A percentile compares a stretch with the other conserved stretches of the same genome.
These are phyloP conservation scores for Petunia axillaris DNA, from an alignment of 257 asterid species.

Conservation along the genomic window DNA sequence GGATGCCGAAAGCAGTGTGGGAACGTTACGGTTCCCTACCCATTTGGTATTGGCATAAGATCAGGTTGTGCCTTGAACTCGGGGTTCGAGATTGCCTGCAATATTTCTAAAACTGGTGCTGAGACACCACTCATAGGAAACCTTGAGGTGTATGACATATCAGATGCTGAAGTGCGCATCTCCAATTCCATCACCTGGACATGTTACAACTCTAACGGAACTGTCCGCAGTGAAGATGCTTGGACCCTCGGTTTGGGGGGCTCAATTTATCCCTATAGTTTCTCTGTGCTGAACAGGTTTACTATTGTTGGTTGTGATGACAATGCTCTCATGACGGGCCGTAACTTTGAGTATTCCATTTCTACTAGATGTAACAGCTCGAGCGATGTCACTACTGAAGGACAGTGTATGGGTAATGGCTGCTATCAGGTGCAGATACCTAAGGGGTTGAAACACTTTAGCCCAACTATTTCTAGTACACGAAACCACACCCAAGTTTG, in stretches of 20 bases:
- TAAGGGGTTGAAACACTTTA: constrained; percentile 12
- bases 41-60: constrained; percentile 48
- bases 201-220: constrained; percentile 51
- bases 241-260: constrained; percentile 26
- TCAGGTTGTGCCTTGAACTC: constrained; percentile 40
- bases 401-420: constrained; percentile 29
- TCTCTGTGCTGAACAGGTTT: constrained; percentile 28
- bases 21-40: constrained; percentile 49
- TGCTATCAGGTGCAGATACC: constrained; percentile 27
- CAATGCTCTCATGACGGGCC: not conserved
- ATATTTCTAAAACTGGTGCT: constrained; percentile 24
- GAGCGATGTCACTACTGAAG: too few relatives aligned
- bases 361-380: constrained; percentile 8
- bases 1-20: constrained; percentile 53
- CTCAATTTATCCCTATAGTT: constrained; percentile 26
- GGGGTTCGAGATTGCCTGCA: constrained; percentile 48
- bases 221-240: not conserved
- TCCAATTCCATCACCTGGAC: constrained; percentile 42
- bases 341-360: constrained; percentile 11
- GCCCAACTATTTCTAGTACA: not conserved
- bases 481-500: constrained; percentile 17
- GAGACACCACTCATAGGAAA: not conserved
- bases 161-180: constrained; percentile 55
- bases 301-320: constrained; percentile 33
- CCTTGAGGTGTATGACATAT: constrained; percentile 40